Evolutionary conservation across 164 flowering plant genomes (phyloP), one percentile per base, ranked within the genome.

Genomic region (Protea cynaroides): DNA sequence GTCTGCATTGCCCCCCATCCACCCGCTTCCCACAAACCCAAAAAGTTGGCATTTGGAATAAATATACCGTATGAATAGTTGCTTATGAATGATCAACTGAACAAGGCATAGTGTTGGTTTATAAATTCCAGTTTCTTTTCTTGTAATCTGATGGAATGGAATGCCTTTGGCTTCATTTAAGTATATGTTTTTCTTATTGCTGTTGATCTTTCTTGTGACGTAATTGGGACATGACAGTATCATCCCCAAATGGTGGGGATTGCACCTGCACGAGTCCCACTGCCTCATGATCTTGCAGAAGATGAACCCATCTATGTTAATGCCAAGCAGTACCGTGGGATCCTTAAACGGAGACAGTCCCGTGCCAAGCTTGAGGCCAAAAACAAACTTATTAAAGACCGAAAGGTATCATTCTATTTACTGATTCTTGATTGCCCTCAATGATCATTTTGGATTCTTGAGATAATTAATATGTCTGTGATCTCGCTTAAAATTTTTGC

Each of bases 351-450:
- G 72, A 77, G 98, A 64, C 84, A 86, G 71, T 76, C 78, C 2
- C 85, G 96, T 49, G 96, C 98, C 46, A 92, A 85, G 81, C 84
- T 82, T 4, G 96, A 92, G 82, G 88, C 91, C 58, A 88, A 81
- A 65, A 89, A 88, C 78, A 88, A 88, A 70, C 82, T 88, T 37
- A 57, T 83, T 51, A 86, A 80, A 74, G 50, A 37, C 68, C 80
- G 98, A 9, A 89, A 86, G 82, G 98, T 90, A 74, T 15, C 71
- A 74, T 15, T 69, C 11, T 11, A 12, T 18, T 57, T 15, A 6
- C 61, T 58, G 12, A 2, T 40, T 7, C 22, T 10, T 57, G 25
- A 59, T 52, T 25, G 7, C 47, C 38, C 1, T 17, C 21, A 7
- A 19, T 8, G 7, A 18, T 29, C 1, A 7, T 6, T 19, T 50